Base-by-base conservation (phyloP, 2,329 filamentous ascomycete genomes). In the Dendryphion nanum region DNA sequence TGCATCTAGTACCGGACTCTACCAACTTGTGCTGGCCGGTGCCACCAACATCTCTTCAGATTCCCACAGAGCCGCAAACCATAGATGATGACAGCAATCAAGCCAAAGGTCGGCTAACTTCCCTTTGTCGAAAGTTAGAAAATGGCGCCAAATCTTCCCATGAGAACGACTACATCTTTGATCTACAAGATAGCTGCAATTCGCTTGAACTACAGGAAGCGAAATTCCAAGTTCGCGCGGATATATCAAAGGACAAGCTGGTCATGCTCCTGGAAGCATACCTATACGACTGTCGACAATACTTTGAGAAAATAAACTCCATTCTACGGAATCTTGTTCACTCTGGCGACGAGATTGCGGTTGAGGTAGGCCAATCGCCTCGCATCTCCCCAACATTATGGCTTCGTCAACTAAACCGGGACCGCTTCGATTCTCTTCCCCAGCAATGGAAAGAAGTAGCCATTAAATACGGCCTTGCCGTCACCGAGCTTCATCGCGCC, bases 401-500 rank as follows among this genome's bases (percentile, higher is more conserved):
- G 49, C 40, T 64, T 6, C 24, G 42, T 10, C 51, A 55, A 26
- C 40, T 64, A 6, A 41, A 57, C 24, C 33, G 34, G 1, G 41
- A 53, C 1, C 41, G 41, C 3, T 59, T 49, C 14, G 28, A 45
- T 2, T 14, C 6, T 0, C 31, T 64, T 1, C 17, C 55, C 5
- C 5, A 19, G 3, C n/a, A 38, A 0, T 64, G 62, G 61, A 53
- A 53, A 19, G 19, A 7, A 5, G 20, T 10, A 1, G 33, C 64
- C 6, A 40, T 64, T 5, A 26, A 47, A 10, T 61, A 58, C 46
- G 59, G 43, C 0, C 33, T 59, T 7, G 51, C 58, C 6, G 24
- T 64, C 10, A 59, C 52, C 3, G 33, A 50, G 2, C 16, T 63
- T 3, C 60, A 64, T n/a, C 55, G 61, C 21, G 59, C 63, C 1